Base-by-base conservation (phyloP, 352 stramenopile species). In the Phytophthora fragariae region DNA sequence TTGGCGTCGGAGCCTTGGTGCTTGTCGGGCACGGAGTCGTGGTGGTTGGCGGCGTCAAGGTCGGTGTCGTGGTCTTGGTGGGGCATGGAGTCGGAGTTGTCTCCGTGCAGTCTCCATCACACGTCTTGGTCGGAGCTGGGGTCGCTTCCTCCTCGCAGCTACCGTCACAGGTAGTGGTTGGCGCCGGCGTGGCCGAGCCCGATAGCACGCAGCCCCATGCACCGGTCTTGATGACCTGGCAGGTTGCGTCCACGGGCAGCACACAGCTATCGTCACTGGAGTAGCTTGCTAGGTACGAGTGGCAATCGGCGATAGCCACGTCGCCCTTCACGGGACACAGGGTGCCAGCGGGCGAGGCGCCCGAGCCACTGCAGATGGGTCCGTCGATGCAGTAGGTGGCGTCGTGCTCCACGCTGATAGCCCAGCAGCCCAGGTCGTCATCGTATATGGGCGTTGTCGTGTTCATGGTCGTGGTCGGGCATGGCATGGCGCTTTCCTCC, bases 131-230 rank as follows among this genome's bases (percentile, higher is more conserved):
- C 56, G 50, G 41, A 21, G 41, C 41, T 19, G 41, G 41, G 14
- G 41, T 49, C 15, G 15, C 41, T 49, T 49, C 41, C 24, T 70
- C 58, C 31, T 70, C 47, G 47, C 59, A 52, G 7, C 72, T 46
- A 12, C 64, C 52, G 27, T 56, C 35, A 12, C 35, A 15, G 35
- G 35, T 41, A 12, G 35, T 70, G 15, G 62, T 78, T 4, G 78
- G 65, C 5, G 72, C 73, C 17, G 80, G 75, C 9, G 74, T 82
- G 29, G 67, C 24, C 5, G 62, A 57, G 19, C 54, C 55, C 49
- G 74, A 84, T 17, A 79, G 58, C 33, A 88, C 82, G 49, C 85
- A 91, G 9, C 82, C 83, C 82, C 81, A 90, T 1, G 80, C 84
- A 15, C 85, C 83, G 2, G 79, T 89, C 62, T 86, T 81, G 69